These are phyloP conservation scores for Postia placenta DNA, from an alignment of 768 basidiomycete species.

Conservation along the genomic window DNA sequence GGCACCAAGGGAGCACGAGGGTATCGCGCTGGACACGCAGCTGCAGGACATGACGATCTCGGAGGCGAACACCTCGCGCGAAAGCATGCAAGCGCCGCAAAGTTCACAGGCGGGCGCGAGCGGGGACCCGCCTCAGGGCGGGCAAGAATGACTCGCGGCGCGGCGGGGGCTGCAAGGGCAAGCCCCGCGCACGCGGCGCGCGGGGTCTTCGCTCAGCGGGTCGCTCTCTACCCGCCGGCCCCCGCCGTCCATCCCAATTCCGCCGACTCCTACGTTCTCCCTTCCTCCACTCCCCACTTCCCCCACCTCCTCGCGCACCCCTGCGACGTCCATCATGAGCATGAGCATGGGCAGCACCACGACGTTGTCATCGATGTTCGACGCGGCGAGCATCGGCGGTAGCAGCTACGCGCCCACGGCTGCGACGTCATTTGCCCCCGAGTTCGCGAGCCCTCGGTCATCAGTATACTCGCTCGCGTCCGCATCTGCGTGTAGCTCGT, in stretches of 20 bases:
- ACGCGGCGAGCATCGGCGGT: neutral
- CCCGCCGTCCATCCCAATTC: conserved; percentile 1
- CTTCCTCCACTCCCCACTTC: neutral
- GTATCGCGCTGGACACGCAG: neutral
- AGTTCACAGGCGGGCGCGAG: neutral
- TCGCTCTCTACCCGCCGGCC: neutral
- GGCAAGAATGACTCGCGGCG: neutral
- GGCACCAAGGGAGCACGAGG: conserved; percentile 1
- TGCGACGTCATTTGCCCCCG: neutral
- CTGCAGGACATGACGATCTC: neutral
- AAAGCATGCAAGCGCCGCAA: neutral
- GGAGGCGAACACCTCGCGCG: neutral
- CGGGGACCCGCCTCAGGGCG: neutral
- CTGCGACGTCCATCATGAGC: too few relatives aligned
- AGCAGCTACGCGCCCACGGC: neutral
- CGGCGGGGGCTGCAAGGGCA: neutral
- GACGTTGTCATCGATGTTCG: conserved; percentile 7
- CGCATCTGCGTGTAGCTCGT: neutral
- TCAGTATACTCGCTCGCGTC: neutral
- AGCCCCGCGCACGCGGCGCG: neutral
- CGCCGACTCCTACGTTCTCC: neutral
- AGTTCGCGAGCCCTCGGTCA: neutral
- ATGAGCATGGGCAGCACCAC: conserved; percentile 2
- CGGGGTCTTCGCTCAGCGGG: neutral
- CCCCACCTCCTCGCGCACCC: neutral